Evolutionary conservation across 345 rosid genomes (phyloP).

Genomic region (Euphorbia pulcherrima): DNA sequence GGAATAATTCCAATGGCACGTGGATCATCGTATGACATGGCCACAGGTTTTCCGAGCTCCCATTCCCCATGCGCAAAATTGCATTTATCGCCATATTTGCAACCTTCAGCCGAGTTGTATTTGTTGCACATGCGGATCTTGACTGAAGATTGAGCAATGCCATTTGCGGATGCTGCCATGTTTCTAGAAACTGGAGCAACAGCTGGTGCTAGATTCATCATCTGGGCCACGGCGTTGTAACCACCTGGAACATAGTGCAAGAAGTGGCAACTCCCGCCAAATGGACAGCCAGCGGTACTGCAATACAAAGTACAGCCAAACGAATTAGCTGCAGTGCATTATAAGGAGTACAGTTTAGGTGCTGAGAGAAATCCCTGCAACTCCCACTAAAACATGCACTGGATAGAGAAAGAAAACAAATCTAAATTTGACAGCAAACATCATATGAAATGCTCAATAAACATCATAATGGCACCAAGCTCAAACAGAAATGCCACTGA

Average conservation of each 20-base stretch:
- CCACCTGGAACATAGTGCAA: constrained; percentile 83
- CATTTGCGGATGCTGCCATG: constrained; percentile 32
- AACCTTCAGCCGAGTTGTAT: constrained; percentile 55
- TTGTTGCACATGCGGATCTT: constrained; percentile 65
- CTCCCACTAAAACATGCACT: background rate
- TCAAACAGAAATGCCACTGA: background rate
- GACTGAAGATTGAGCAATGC: constrained; percentile 33
- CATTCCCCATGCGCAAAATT: constrained; percentile 74
- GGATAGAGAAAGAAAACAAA: background rate
- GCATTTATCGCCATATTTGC: constrained; percentile 71
- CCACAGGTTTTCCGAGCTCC: constrained; percentile 57
- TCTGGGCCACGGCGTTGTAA: constrained; percentile 69
- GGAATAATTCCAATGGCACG: constrained; percentile 40
- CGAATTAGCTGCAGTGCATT: background rate
- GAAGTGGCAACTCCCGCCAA: constrained; percentile 89
- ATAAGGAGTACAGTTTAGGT: background rate
- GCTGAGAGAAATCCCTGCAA: background rate
- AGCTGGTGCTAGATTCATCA: constrained; percentile 56
- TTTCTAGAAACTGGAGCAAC: constrained; percentile 49
- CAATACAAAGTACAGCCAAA: constrained; percentile 25
- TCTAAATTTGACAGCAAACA: background rate
- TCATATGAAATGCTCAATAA: background rate
- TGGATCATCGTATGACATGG: constrained; percentile 45
- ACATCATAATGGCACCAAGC: background rate
- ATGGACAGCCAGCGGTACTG: constrained; percentile 88